These are phyloP conservation scores for Apiotrichum siamense DNA, from an alignment of 1,284 basidiomycete genomes.

Conservation along the genomic window DNA sequence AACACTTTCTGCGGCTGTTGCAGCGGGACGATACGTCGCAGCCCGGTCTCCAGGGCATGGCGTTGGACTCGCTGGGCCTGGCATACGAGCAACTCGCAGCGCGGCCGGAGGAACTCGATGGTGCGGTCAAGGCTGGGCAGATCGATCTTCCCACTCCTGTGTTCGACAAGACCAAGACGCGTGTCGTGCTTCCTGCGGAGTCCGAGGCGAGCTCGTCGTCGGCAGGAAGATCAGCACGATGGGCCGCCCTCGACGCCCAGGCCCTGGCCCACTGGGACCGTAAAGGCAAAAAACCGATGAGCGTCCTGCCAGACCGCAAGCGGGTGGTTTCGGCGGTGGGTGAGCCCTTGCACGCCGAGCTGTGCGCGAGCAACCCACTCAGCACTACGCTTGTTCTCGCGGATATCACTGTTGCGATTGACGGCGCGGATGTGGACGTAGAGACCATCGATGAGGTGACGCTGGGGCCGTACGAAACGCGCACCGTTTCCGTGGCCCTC, in stretches of 20 bases:
- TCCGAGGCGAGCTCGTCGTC: conserved; percentile 14
- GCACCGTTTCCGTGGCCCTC: conserved; percentile 34
- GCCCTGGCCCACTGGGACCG: conserved; percentile 33
- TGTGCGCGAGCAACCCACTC: conserved; percentile 49
- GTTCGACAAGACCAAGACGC: conserved; percentile 33
- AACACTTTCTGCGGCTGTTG: conserved; percentile 49
- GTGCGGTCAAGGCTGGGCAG: conserved; percentile 18
- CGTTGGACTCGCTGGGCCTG: conserved; percentile 49
- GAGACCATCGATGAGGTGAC: conserved; percentile 30
- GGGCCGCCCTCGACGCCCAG: conserved; percentile 29
- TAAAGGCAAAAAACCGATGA: conserved; percentile 39
- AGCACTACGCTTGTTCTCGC: conserved; percentile 36
- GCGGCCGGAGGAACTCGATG: conserved; percentile 29
- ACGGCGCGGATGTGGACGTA: conserved; percentile 12
- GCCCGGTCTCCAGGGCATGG: conserved; percentile 40
- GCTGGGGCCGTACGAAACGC: conserved; percentile 43
- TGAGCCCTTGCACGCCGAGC: conserved; percentile 41
- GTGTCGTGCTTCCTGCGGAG: conserved; percentile 23
- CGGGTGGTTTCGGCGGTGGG: conserved; percentile 29
- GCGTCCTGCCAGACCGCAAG: conserved; percentile 24
- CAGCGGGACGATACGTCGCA: conserved; percentile 33
- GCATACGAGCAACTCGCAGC: conserved; percentile 48
- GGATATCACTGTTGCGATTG: conserved; percentile 22
- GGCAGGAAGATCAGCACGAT: conserved; percentile 7
- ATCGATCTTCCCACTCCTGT: conserved; percentile 36